A percentile compares a stretch with the other conserved stretches of the same genome.
Conservation (phyloP, 192 early-diverging fungal genomes). For the Gigaspora rosea region DNA sequence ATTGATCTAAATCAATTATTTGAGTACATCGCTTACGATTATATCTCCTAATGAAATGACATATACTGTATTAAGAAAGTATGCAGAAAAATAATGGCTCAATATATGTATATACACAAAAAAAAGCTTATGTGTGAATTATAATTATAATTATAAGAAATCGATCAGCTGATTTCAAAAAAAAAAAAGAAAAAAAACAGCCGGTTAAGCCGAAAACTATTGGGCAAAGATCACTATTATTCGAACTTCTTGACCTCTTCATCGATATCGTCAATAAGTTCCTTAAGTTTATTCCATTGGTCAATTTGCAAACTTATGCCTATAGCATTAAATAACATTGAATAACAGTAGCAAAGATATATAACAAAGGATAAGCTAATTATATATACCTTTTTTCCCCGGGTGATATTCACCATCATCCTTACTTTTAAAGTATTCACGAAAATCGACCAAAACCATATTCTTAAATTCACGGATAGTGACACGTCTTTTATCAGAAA, state of each 20-base stretch:
- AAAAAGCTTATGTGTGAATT: too few relatives aligned
- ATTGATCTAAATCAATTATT: too few relatives aligned
- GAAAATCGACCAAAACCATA: conserved; percentile 21
- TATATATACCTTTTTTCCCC: conserved; percentile 6
- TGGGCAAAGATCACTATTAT: neutral
- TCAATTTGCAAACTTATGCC: conserved; percentile 20
- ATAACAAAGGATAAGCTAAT: neutral
- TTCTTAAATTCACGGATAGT: conserved; percentile 16
- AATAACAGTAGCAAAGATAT: neutral
- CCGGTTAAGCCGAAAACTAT: too few relatives aligned
- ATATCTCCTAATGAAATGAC: too few relatives aligned
- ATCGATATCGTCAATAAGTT: conserved; percentile 12
- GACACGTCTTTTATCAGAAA: conserved; percentile 10
- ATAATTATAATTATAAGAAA: too few relatives aligned
- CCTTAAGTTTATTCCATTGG: conserved; percentile 24
- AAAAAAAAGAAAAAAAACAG: too few relatives aligned
- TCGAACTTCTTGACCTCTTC: neutral
- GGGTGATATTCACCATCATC: neutral
- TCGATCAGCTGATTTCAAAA: too few relatives aligned
- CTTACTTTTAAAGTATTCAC: neutral
- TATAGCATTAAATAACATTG: neutral
- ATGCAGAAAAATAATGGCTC: too few relatives aligned
- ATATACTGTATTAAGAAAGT: too few relatives aligned
- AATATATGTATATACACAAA: too few relatives aligned
- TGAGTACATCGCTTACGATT: too few relatives aligned